Percentiles rank a stretch among this genome's conserved stretches.
Conservation (phyloP, 176 grass and related monocot genomes). For the Zea luxurians region DNA sequence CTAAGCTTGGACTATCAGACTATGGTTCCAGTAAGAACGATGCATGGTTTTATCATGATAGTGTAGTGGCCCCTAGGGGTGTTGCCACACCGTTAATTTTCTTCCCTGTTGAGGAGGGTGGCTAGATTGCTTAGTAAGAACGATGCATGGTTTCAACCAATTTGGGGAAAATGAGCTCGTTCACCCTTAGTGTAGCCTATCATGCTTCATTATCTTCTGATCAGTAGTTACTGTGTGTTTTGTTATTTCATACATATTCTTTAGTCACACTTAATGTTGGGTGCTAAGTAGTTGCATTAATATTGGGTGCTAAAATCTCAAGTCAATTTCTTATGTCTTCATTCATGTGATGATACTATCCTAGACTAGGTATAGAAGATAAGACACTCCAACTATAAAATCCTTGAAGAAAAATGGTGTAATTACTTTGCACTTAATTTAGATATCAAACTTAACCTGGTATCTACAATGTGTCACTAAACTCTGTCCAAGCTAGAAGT, state of each 20-base stretch:
- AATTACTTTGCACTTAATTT: not conserved
- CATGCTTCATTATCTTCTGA: no score
- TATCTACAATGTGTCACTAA: slow-evolving; percentile 8
- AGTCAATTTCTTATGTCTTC: slow-evolving; percentile 21
- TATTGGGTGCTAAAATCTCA: slow-evolving; percentile 2
- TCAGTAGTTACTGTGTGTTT: no score
- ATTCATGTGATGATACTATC: slow-evolving; percentile 16
- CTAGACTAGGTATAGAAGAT: slow-evolving; percentile 3
- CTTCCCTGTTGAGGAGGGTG: not conserved
- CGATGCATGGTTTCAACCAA: not conserved
- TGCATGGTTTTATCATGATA: slow-evolving; percentile 24
- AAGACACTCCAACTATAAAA: slow-evolving; percentile 13
- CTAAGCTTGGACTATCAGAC: slow-evolving; percentile 21
- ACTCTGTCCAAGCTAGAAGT: slow-evolving; percentile 12
- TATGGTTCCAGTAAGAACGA: slow-evolving; percentile 16
- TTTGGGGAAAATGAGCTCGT: not conserved
- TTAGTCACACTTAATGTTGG: slow-evolving; percentile 13
- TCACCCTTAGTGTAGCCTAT: not conserved
- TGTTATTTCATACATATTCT: no score
- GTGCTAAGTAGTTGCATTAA: not conserved
- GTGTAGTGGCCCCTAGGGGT: not conserved
- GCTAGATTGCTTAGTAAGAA: not conserved
- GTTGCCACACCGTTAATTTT: not conserved
- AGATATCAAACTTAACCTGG: not conserved
- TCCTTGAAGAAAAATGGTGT: not conserved